Percentiles rank a stretch among this genome's conserved stretches.
phyloP scores from a whole-genome alignment of 306 rosid species.

The Cucurbita pepo region DNA sequence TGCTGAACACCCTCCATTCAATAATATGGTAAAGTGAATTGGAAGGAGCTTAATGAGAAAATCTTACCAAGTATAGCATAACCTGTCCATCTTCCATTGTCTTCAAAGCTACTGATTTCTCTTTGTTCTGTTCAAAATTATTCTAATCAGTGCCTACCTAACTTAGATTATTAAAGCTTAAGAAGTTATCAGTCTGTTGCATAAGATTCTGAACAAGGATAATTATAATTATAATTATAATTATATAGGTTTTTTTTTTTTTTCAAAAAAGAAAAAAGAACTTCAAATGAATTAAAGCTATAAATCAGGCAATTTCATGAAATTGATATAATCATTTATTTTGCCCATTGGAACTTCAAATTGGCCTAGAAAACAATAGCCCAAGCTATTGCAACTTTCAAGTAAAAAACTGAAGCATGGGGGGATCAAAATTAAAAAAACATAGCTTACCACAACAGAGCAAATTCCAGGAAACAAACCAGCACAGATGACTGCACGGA shows the following conservation, averaged over 20 bases:
- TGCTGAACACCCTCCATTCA: constrained; percentile 3
- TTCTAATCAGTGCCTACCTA: not conserved
- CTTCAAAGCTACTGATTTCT: constrained; percentile 63
- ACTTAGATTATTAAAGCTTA: not conserved
- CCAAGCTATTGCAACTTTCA: too few species aligned
- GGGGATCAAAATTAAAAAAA: not conserved
- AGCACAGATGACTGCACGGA: constrained; percentile 61
- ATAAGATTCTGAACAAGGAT: not conserved
- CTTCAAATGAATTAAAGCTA: not conserved
- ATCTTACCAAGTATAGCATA: constrained; percentile 25
- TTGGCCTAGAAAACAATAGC: too few species aligned
- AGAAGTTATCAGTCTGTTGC: not conserved
- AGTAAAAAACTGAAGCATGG: too few species aligned
- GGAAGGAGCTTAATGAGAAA: not conserved
- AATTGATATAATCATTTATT: too few species aligned
- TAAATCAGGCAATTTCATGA: not conserved
- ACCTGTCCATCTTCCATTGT: constrained; percentile 94
- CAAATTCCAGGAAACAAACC: constrained; percentile 86
- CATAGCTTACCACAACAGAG: constrained; percentile 71
- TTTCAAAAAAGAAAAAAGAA: not conserved
- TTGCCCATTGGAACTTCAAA: too few species aligned
- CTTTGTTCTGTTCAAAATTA: constrained; percentile 56
- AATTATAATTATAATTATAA: not conserved
- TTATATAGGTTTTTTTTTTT: not conserved
- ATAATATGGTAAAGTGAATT: constrained; percentile 10